A percentile compares a stretch with the other conserved stretches of the same genome.
Evolutionary conservation across 345 rosid species (phyloP).

Genomic region (Melaleuca quinquenervia): DNA sequence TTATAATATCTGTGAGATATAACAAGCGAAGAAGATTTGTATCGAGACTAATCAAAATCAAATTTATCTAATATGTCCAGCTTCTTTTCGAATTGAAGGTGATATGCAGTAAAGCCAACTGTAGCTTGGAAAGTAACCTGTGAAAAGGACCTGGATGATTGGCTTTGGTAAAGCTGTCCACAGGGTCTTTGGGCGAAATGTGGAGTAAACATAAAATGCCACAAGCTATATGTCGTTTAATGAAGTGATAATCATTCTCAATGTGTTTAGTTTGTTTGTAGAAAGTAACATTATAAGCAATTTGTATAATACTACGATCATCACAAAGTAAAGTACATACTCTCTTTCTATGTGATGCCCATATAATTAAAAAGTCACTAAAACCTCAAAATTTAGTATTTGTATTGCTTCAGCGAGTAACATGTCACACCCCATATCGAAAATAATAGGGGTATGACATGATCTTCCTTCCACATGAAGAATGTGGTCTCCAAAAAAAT

Average conservation of each 20-base stretch:
- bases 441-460: no score
- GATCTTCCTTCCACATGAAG: no score
- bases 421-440: no score
- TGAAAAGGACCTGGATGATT: background rate
- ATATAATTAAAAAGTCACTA: background rate
- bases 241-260: background rate
- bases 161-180: background rate
- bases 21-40: background rate
- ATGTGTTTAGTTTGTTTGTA: background rate
- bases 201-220: background rate
- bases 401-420: background rate
- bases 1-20: background rate
- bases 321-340: background rate
- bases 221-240: background rate
- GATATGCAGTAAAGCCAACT: background rate
- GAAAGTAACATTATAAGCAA: background rate
- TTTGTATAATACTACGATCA: background rate
- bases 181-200: background rate
- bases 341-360: background rate
- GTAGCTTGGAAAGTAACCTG: background rate
- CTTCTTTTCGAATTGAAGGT: background rate
- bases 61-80: background rate
- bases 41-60: background rate
- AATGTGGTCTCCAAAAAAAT: no score
- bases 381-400: background rate